Percentiles rank a stretch among this genome's conserved stretches.
phyloP scores from a whole-genome alignment of 2,329 filamentous ascomycete species.

The Blastomyces gilchristii region DNA sequence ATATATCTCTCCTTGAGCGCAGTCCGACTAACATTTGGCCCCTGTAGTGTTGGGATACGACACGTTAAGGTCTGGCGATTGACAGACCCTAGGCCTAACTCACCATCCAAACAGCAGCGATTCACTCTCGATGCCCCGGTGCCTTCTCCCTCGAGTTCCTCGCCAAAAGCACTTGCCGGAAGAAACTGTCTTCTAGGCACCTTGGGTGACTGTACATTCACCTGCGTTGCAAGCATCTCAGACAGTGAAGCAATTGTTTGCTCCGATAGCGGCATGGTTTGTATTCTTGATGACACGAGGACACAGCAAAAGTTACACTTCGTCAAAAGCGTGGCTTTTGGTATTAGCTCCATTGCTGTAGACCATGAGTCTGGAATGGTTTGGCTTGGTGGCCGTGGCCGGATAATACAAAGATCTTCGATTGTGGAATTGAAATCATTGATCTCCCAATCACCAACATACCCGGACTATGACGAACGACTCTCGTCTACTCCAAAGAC shows the following conservation, averaged over 20 bases:
- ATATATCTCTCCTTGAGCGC: neutral
- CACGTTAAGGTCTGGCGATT: constrained; percentile 91
- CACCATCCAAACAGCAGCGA: constrained; percentile 52
- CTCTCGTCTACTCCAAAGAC: constrained; percentile 18
- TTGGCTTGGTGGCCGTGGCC: constrained; percentile 60
- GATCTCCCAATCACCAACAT: constrained; percentile 17
- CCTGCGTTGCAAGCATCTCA: constrained; percentile 61
- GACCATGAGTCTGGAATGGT: constrained; percentile 46
- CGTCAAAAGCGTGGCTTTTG: constrained; percentile 56
- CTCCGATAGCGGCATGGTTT: constrained; percentile 82
- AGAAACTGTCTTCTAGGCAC: constrained; percentile 78
- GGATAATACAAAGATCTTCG: constrained; percentile 42
- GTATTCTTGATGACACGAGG: constrained; percentile 67
- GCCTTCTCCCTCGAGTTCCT: constrained; percentile 32
- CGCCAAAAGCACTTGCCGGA: constrained; percentile 64
- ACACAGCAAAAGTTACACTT: constrained; percentile 61
- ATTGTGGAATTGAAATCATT: constrained; percentile 30
- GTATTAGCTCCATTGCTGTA: constrained; percentile 56
- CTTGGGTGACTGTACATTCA: constrained; percentile 75
- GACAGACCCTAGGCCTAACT: constrained; percentile 52
- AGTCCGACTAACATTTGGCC: constrained; percentile 12
- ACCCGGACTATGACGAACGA: constrained; percentile 18
- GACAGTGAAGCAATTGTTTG: constrained; percentile 69
- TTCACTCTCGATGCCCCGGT: constrained; percentile 33
- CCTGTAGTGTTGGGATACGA: constrained; percentile 57